Base-by-base conservation (phyloP, 495 filamentous ascomycete species). In the Aspergillus coremiiformis region DNA sequence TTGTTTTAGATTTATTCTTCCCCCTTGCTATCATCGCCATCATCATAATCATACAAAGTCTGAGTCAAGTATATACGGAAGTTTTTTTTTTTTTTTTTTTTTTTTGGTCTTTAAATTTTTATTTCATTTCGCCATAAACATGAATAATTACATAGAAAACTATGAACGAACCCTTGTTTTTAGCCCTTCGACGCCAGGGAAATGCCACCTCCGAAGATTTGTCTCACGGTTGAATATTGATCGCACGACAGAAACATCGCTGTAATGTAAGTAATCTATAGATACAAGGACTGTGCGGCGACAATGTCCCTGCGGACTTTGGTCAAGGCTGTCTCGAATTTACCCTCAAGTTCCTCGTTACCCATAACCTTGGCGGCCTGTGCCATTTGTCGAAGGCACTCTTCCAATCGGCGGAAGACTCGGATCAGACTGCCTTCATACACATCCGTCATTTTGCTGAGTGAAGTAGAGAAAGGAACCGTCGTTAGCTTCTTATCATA, bases 321-420 rank as follows among this genome's bases (percentile, higher is more conserved):
- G 42, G 74, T 72, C 59, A 98, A 71, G 29, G 87, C 83, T 49
- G 79, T 73, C 66, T 95, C 89, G 59, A 98, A 98, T 64, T 88
- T 97, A 60, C 82, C 72, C 66, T 90, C 84, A 47, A 98, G 76
- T 52, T 96, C 93, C 56, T 95, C 87, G 64, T 84, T 95, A 48
- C 93, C 93, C 94, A 98, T 98, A 47, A 95, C 91, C 70, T 95
- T 96, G 56, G 86, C 81, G 35, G 89, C 93, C 70, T 96, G 86
- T n/a, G 86, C 92, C 81, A 97, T 95, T 69, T 98, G 93, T 56
- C 94, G 80, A n/a, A 98, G 74, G 46, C 95, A 78, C 72, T 98
- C 93, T 69, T 98, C 94, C 30, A 98, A 73, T 19, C 94, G 86
- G 44, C 93, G 84, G 80, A 98, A 97, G 44, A 96, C 82, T 27